phyloP scores from a whole-genome alignment of 495 filamentous ascomycete species.

The Cetradonia linearis region DNA sequence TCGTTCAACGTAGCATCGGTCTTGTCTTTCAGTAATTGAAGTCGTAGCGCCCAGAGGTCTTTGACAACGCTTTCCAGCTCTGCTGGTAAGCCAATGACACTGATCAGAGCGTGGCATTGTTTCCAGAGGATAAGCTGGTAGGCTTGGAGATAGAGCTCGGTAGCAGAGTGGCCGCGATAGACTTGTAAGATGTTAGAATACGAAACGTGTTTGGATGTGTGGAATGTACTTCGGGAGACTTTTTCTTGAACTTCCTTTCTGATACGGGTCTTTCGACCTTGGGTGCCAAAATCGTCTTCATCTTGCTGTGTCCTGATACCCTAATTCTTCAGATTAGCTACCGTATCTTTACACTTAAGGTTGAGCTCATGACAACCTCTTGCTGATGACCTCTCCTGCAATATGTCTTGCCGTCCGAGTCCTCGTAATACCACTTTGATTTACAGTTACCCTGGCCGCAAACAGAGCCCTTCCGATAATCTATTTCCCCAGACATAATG shows the following conservation, averaged over 20 bases:
- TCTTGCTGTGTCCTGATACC: conserved; percentile 40
- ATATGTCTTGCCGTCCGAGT: conserved; percentile 55
- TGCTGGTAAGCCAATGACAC: conserved; percentile 49
- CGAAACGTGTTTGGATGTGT: neutral
- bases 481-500: conserved; percentile 30
- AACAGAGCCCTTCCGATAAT: conserved; percentile 45
- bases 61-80: conserved; percentile 54
- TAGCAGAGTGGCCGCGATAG: conserved; percentile 52
- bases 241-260: conserved; percentile 46
- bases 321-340: conserved; percentile 22
- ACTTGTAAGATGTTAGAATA: conserved; percentile 30
- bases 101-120: conserved; percentile 55
- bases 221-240: conserved; percentile 36
- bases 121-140: conserved; percentile 79
- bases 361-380: conserved; percentile 32
- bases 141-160: conserved; percentile 69
- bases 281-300: conserved; percentile 61
- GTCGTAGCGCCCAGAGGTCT: conserved; percentile 60
- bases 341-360: neutral
- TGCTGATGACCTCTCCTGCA: conserved; percentile 59
- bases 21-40: conserved; percentile 40
- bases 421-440: conserved; percentile 49
- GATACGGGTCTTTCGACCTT: conserved; percentile 48
- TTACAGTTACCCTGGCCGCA: conserved; percentile 59
- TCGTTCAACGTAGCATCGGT: conserved; percentile 32